phyloP scores from a whole-genome alignment of 2,329 filamentous ascomycete genomes.

The Xylariomycetidae sp. region DNA sequence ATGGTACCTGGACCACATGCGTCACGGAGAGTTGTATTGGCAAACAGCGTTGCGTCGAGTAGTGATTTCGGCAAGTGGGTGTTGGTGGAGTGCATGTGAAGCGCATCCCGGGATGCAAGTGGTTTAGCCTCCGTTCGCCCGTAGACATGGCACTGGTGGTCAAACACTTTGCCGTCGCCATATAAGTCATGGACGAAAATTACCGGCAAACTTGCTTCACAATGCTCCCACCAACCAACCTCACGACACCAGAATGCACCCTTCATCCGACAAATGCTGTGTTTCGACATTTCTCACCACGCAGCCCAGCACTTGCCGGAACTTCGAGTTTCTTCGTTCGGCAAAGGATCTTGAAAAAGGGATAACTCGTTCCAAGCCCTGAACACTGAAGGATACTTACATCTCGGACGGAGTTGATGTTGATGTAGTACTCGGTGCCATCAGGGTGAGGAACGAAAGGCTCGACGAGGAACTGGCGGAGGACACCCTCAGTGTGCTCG shows the following conservation, averaged over 20 bases:
- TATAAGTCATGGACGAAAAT: too few relatives aligned
- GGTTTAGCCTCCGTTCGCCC: slow-evolving; percentile 42
- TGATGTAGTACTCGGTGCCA: slow-evolving; percentile 99
- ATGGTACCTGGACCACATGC: slow-evolving; percentile 8
- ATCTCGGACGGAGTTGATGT: slow-evolving; percentile 99
- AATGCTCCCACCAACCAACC: too few relatives aligned
- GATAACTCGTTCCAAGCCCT: slow-evolving; percentile 6
- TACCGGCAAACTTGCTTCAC: too few relatives aligned
- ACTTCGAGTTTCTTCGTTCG: slow-evolving; percentile 3
- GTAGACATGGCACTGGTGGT: slow-evolving; percentile 23
- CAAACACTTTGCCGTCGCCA: too few relatives aligned
- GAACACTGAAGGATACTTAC: slow-evolving; percentile 53
- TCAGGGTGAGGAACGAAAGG: slow-evolving; percentile 95
- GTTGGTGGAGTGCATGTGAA: slow-evolving; percentile 19
- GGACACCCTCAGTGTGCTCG: slow-evolving; percentile 80
- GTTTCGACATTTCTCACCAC: too few relatives aligned
- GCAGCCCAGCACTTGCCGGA: too few relatives aligned
- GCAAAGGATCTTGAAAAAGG: slow-evolving; percentile 9
- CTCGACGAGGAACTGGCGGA: slow-evolving; percentile 96
- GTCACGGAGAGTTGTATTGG: slow-evolving; percentile 3
- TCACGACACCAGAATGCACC: too few relatives aligned
- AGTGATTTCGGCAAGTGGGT: slow-evolving; percentile 16
- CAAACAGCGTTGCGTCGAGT: slow-evolving; percentile 6
- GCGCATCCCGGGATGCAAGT: slow-evolving; percentile 20
- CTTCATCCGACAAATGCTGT: too few relatives aligned